phyloP scores from a whole-genome alignment of 2,329 filamentous ascomycete species.

The Ascochyta clinopodiicola region DNA sequence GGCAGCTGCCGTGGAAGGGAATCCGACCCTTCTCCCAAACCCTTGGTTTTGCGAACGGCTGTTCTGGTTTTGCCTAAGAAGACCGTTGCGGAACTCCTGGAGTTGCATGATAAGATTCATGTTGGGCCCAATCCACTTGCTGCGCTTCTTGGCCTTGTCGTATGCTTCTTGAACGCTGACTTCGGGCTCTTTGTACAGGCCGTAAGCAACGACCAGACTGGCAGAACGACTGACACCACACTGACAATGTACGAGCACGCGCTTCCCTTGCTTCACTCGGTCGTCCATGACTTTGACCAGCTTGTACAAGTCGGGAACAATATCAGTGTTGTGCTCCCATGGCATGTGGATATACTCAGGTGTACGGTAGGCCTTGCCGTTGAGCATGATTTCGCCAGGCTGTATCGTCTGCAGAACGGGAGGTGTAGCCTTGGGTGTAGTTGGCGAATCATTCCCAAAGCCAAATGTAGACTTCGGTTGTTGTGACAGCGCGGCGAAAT shows the following conservation, averaged over 20 bases:
- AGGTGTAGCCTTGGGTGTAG: conserved; percentile 60
- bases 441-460: conserved; percentile 49
- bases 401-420: conserved; percentile 49
- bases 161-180: conserved; percentile 84
- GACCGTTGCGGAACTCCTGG: conserved; percentile 72
- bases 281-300: conserved; percentile 80
- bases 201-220: conserved; percentile 85
- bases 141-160: conserved; percentile 78
- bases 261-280: conserved; percentile 74
- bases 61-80: conserved; percentile 43
- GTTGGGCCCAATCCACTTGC: conserved; percentile 87
- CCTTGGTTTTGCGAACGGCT: conserved; percentile 40
- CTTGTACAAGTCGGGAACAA: conserved; percentile 75
- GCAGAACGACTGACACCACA: conserved; percentile 86
- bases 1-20: conserved; percentile 33
- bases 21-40: conserved; percentile 42
- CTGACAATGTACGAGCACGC: conserved; percentile 82
- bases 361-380: conserved; percentile 46
- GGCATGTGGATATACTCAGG: conserved; percentile 88
- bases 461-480: conserved; percentile 35
- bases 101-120: conserved; percentile 92
- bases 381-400: conserved; percentile 33
- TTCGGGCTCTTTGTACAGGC: conserved; percentile 77
- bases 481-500: conserved; percentile 43
- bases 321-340: conserved; percentile 90